Conservation (phyloP, 768 basidiomycete species). For the Postia placenta region DNA sequence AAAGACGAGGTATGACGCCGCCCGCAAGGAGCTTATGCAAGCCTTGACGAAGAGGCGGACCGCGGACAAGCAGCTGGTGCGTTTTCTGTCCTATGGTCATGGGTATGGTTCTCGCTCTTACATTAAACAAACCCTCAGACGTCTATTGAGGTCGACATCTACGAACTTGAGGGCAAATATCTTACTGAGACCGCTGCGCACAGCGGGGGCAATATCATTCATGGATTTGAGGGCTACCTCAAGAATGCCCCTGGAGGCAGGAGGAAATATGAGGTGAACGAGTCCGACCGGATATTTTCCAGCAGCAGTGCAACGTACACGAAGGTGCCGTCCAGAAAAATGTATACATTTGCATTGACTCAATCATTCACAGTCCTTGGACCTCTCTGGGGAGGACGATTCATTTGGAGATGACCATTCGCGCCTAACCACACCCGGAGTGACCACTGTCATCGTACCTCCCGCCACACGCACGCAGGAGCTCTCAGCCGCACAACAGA, state of each 20-base stretch:
- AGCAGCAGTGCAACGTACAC: conserved; percentile 72
- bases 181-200: conserved; percentile 71
- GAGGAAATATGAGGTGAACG: conserved; percentile 70
- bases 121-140: too few species aligned
- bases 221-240: conserved; percentile 78
- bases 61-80: conserved; percentile 71
- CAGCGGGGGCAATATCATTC: conserved; percentile 82
- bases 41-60: conserved; percentile 71
- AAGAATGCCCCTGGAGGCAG: conserved; percentile 67
- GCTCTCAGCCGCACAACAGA: conserved; percentile 63
- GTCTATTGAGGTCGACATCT: conserved; percentile 71
- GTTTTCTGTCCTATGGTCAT: too few species aligned
- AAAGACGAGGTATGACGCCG: conserved; percentile 60
- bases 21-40: conserved; percentile 69
- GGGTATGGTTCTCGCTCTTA: too few species aligned
- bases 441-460: conserved; percentile 74
- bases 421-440: conserved; percentile 62
- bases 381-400: conserved; percentile 66
- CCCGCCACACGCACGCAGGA: conserved; percentile 67
- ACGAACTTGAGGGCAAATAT: conserved; percentile 70
- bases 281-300: conserved; percentile 77
- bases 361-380: conserved; percentile 52
- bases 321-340: conserved; percentile 41
- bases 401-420: conserved; percentile 59
- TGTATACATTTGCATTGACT: not conserved